Base-by-base conservation (phyloP, 2,329 filamentous ascomycete genomes). In the Cordyceps militaris region DNA sequence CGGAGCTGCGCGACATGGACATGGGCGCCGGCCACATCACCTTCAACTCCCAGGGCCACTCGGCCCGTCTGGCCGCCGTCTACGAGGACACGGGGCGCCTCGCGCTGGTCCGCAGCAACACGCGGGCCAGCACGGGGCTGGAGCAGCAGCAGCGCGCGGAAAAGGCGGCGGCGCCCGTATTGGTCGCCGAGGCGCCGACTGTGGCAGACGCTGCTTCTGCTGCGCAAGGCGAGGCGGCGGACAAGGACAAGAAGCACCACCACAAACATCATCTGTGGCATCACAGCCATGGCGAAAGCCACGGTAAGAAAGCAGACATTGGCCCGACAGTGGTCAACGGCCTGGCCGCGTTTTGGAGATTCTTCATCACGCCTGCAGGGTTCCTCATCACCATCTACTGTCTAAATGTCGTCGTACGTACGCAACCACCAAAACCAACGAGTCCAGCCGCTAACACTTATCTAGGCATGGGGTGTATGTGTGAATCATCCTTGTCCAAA, bases 371-470 rank as follows among this genome's bases (percentile, higher is more conserved):
- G 0, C 63, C 63, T 1, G 61, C 65, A 1, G 66, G 66, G 1
- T 67, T 68, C 42, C 46, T 67, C 54, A 69, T 69, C 28, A 67
- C 63, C 13, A 64, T 69, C 4, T 69, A 68, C 56, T 62, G 62
- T 38, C 52, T 69, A 0, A 69, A 69, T 57, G 65, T 68, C 57
- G 66, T 69, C 19, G 66, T 68, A 59, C 11, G 65, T 62, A 34
- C 7, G 16, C 24, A 21, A 14, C 23, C 10, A 16, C 9, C 19
- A 11, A 26, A 30, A 11, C n/a, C 6, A 1, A 4, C 5, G 5
- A 1, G 3, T 19, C 24, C 26, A 10, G 11, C 13, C 32, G 4
- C 46, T 55, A 50, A 51, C 24, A 65, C 61, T 47, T 11, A n/a
- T 30, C 11, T n/a, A 56, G 54, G 64, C 57, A 21, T 67, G 65